phyloP scores from a whole-genome alignment of 2,329 filamentous ascomycete species.

The Fusarium albosuccineum region DNA sequence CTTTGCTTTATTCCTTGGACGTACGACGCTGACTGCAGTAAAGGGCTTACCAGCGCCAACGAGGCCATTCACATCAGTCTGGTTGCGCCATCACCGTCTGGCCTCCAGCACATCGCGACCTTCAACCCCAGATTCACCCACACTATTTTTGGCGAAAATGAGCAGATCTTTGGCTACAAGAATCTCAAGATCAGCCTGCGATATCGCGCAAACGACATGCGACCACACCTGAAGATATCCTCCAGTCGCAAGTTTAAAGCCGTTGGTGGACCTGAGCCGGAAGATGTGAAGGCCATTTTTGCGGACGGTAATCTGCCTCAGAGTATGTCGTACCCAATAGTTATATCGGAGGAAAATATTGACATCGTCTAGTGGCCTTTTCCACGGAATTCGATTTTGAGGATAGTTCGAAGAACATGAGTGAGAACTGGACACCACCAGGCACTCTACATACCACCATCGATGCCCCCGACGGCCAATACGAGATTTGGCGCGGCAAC shows the following conservation, averaged over 20 bases:
- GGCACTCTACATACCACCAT: constrained; percentile 78
- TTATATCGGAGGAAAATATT: constrained; percentile 11
- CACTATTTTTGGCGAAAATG: constrained; percentile 91
- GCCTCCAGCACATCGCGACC: constrained; percentile 69
- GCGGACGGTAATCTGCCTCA: constrained; percentile 74
- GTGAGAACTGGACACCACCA: constrained; percentile 74
- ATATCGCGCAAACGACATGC: constrained; percentile 78
- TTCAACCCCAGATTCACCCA: constrained; percentile 94
- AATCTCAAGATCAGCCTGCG: constrained; percentile 81
- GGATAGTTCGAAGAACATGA: constrained; percentile 62
- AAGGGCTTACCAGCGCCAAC: constrained; percentile 72
- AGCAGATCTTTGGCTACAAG: constrained; percentile 91
- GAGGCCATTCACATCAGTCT: constrained; percentile 74
- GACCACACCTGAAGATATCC: constrained; percentile 78
- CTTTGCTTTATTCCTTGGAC: neutral
- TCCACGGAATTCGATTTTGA: constrained; percentile 73
- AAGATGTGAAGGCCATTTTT: constrained; percentile 76
- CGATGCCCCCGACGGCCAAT: constrained; percentile 71
- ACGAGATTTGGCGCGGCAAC: constrained; percentile 87
- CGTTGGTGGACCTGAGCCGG: constrained; percentile 75
- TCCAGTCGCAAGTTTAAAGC: constrained; percentile 79
- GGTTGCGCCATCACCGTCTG: constrained; percentile 61
- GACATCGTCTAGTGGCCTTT: constrained; percentile 70
- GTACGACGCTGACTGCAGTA: constrained; percentile 33
- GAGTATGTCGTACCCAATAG: constrained; percentile 60